These are phyloP conservation scores for Phylloporus scabripes DNA, from an alignment of 768 basidiomycete genomes.

Conservation along the genomic window DNA sequence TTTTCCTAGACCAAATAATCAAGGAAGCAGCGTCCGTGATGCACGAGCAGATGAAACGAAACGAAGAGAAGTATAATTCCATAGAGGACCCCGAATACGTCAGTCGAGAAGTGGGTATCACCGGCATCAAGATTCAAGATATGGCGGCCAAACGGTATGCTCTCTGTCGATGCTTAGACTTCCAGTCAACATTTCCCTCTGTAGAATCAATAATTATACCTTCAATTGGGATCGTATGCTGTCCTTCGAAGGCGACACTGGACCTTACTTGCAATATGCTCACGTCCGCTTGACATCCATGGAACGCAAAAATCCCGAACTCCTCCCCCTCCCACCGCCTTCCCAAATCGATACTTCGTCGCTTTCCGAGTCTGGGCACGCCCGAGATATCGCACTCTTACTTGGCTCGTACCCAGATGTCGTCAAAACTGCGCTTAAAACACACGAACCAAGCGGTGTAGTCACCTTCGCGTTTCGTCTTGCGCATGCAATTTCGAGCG, in stretches of 20 bases:
- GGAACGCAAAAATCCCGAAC: conserved; percentile 85
- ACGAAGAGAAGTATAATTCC: conserved; percentile 85
- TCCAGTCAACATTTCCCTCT: neutral
- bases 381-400: conserved; percentile 82
- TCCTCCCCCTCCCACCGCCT: conserved; percentile 68
- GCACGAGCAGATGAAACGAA: conserved; percentile 96
- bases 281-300: conserved; percentile 91
- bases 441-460: conserved; percentile 84
- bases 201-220: conserved; percentile 90
- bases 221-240: conserved; percentile 95
- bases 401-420: conserved; percentile 89
- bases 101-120: conserved; percentile 82
- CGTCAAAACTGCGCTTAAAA: conserved; percentile 78
- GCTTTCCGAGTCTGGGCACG: conserved; percentile 64
- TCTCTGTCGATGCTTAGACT: neutral
- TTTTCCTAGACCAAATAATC: conserved; percentile 91
- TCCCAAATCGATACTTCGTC: conserved; percentile 61
- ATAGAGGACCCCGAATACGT: conserved; percentile 83
- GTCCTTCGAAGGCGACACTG: conserved; percentile 94
- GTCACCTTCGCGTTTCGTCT: conserved; percentile 88
- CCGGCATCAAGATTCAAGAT: conserved; percentile 96
- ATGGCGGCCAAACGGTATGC: conserved; percentile 88
- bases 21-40: conserved; percentile 83
- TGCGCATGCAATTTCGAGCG: conserved; percentile 82
- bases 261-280: conserved; percentile 94